phyloP scores from a whole-genome alignment of 345 rosid species.

The Cardamine resedifolia region DNA sequence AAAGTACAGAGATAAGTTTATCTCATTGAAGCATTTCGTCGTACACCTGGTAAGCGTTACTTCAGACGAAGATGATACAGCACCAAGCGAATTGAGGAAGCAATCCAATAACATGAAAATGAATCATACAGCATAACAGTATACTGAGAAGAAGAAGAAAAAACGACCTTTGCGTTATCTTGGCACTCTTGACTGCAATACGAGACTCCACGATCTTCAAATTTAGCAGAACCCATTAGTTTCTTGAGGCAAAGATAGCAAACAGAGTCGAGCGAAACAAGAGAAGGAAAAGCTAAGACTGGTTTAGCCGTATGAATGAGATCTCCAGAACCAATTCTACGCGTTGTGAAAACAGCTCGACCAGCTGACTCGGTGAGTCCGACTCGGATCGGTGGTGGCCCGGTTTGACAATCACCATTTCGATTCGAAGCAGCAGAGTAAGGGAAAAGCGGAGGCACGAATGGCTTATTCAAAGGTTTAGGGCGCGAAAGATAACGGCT shows the following conservation, averaged over 20 bases:
- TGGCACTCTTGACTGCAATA: slow-evolving; percentile 62
- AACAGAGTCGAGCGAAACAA: slow-evolving; percentile 41
- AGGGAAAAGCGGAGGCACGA: slow-evolving; percentile 11
- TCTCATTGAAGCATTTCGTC: slow-evolving; percentile 41
- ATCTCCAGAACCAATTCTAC: slow-evolving; percentile 66
- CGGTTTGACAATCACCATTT: slow-evolving; percentile 25
- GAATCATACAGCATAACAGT: background rate
- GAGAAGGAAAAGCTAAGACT: slow-evolving; percentile 55
- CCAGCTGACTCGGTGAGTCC: slow-evolving; percentile 73
- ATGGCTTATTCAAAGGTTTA: background rate
- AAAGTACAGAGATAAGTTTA: background rate
- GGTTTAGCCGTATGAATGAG: slow-evolving; percentile 86
- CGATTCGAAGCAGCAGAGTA: slow-evolving; percentile 32
- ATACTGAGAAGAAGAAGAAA: background rate
- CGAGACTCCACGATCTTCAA: slow-evolving; percentile 41
- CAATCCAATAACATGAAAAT: background rate
- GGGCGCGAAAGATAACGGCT: slow-evolving; percentile 50
- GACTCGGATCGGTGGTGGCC: slow-evolving; percentile 71
- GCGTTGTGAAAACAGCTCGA: slow-evolving; percentile 81
- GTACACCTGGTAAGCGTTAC: slow-evolving; percentile 37
- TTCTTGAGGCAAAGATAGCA: slow-evolving; percentile 73
- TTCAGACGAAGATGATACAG: background rate
- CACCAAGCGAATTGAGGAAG: background rate
- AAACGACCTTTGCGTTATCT: slow-evolving; percentile 51
- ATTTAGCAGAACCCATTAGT: slow-evolving; percentile 27